Evolutionary conservation across 2,329 filamentous ascomycete species (phyloP).

Genomic region (Talaromyces sp.): DNA sequence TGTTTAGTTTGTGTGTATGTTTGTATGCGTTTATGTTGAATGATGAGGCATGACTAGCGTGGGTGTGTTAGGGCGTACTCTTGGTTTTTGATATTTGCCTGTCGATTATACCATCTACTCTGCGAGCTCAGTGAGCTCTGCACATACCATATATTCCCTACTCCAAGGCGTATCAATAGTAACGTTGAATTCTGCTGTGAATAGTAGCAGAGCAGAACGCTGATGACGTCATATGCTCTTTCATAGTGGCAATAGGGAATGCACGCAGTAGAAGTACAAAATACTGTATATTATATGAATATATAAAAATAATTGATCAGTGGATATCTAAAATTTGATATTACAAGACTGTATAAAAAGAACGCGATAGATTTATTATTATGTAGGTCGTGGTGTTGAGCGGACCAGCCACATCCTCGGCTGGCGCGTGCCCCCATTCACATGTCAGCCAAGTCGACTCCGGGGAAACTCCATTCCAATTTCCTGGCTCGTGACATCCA

Average conservation of each 20-base stretch:
- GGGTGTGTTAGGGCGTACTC: neutral
- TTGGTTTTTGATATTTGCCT: neutral
- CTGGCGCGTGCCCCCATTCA: conserved; percentile 1
- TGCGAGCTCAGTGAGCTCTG: neutral
- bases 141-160: neutral
- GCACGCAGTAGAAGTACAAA: neutral
- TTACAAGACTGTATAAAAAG: neutral
- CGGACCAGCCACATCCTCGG: conserved; percentile 5
- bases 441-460: neutral
- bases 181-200: neutral
- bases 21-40: neutral
- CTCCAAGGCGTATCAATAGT: neutral
- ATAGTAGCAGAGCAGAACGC: neutral
- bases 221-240: neutral
- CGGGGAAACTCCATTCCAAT: neutral
- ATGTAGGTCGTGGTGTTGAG: neutral
- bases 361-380: neutral
- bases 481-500: neutral
- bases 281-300: neutral
- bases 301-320: too few relatives aligned
- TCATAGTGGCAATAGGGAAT: neutral
- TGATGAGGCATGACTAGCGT: conserved; percentile 9
- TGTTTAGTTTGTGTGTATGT: neutral
- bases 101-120: neutral
- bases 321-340: neutral